Evolutionary conservation across 2,329 filamentous ascomycete species (phyloP).

Genomic region (Leptographium galeiforme): DNA sequence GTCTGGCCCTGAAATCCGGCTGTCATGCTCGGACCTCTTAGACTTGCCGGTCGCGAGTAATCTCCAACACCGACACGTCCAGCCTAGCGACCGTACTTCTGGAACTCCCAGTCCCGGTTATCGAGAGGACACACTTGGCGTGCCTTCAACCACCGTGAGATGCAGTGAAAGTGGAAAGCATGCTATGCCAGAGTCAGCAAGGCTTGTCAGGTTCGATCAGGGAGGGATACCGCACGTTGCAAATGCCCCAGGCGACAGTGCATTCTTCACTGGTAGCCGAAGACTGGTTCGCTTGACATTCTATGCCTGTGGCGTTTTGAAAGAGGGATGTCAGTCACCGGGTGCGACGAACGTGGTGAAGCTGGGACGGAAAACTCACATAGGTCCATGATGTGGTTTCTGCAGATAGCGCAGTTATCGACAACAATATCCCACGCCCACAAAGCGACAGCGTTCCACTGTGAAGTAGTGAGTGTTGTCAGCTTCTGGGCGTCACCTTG

Average conservation of each 20-base stretch:
- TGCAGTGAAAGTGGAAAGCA: slow-evolving; percentile 99
- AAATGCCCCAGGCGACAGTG: slow-evolving; percentile 97
- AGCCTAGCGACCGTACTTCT: slow-evolving; percentile 68
- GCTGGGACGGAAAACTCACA: slow-evolving; percentile 40
- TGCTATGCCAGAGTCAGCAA: slow-evolving; percentile 43
- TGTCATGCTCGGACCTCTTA: background rate
- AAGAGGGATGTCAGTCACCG: slow-evolving; percentile 1
- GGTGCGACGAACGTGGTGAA: background rate
- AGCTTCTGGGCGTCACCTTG: background rate
- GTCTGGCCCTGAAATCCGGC: no score
- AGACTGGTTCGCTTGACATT: slow-evolving; percentile 97
- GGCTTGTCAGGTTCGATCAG: background rate
- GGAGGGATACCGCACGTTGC: slow-evolving; percentile 64
- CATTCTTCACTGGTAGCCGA: slow-evolving; percentile 96
- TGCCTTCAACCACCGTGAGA: slow-evolving; percentile 98
- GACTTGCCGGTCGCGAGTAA: no score
- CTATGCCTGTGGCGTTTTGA: slow-evolving; percentile 53
- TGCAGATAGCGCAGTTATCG: slow-evolving; percentile 97
- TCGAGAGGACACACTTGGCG: slow-evolving; percentile 94
- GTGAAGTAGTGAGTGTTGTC: slow-evolving; percentile 1
- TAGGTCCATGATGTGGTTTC: slow-evolving; percentile 99
- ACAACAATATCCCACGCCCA: slow-evolving; percentile 99
- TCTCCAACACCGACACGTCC: background rate
- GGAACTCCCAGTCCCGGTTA: slow-evolving; percentile 98
- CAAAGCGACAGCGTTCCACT: slow-evolving; percentile 97